Evolutionary conservation across 306 rosid genomes (phyloP).

Genomic region (Oxytropis ochrocephala): DNA sequence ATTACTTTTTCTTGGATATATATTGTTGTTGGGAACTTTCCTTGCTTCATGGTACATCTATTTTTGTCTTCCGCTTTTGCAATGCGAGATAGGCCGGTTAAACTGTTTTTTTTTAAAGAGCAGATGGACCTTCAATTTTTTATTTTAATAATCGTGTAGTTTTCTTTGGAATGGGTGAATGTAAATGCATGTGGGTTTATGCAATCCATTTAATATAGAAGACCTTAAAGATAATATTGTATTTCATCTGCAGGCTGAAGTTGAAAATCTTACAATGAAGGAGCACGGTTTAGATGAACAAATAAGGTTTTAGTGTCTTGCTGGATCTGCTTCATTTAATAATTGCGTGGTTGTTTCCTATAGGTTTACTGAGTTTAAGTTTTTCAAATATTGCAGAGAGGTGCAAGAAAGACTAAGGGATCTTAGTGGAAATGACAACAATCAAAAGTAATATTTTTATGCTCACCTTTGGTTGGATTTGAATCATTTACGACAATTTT

Average conservation of each 20-base stretch:
- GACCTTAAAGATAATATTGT: not conserved
- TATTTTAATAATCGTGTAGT: not conserved
- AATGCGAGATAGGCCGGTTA: not conserved
- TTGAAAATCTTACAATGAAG: slow-evolving; percentile 62
- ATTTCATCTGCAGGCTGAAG: slow-evolving; percentile 56
- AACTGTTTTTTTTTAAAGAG: slow-evolving; percentile 5
- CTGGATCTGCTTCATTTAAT: slow-evolving; percentile 5
- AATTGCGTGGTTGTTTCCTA: not conserved
- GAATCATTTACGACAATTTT: not conserved
- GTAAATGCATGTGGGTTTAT: not conserved
- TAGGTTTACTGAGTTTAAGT: slow-evolving; percentile 8
- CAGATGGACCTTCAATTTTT: not conserved
- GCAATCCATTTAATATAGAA: not conserved
- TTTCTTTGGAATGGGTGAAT: slow-evolving; percentile 9
- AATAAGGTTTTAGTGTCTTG: slow-evolving; percentile 52
- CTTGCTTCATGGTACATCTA: not conserved
- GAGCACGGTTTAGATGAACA: slow-evolving; percentile 65
- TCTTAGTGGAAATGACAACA: slow-evolving; percentile 79
- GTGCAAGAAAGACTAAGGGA: slow-evolving; percentile 78
- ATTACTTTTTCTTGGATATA: not conserved
- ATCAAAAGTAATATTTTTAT: slow-evolving; percentile 51
- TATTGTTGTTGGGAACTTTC: not conserved
- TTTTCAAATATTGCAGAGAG: slow-evolving; percentile 53
- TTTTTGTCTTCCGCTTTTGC: not conserved
- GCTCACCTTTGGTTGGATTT: slow-evolving; percentile 7